Evolutionary conservation across 164 flowering plant genomes (phyloP).

Genomic region (Chloranthus sessilifolius): DNA sequence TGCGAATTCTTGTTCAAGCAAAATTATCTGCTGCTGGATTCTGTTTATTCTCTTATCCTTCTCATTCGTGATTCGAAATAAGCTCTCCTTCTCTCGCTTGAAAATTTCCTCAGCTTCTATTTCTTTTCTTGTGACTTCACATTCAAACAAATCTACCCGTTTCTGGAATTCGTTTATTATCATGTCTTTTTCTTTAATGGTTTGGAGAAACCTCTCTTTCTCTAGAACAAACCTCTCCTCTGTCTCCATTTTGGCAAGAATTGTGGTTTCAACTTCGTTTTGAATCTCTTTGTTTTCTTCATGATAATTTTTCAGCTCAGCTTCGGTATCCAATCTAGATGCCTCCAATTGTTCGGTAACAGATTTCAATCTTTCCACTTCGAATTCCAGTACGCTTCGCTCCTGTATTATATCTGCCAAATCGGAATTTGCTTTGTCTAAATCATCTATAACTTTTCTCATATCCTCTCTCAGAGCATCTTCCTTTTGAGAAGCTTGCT

Average conservation of each 20-base stretch:
- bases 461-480: conserved; percentile 20
- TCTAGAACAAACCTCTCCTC: conserved; percentile 35
- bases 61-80: conserved; percentile 15
- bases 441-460: conserved; percentile 21
- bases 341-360: conserved; percentile 13
- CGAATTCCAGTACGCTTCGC: conserved; percentile 15
- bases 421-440: conserved; percentile 23
- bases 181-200: conserved; percentile 29
- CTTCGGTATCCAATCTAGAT: conserved; percentile 4
- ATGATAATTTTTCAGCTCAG: conserved; percentile 12
- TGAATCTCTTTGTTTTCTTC: conserved; percentile 21
- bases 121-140: conserved; percentile 24
- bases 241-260: conserved; percentile 26
- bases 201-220: conserved; percentile 27
- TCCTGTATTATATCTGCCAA: conserved; percentile 23
- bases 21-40: conserved; percentile 26
- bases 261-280: conserved; percentile 35
- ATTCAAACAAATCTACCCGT: conserved; percentile 27
- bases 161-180: conserved; percentile 31
- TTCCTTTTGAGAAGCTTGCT: conserved; percentile 23
- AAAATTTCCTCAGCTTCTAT: conserved; percentile 15
- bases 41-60: conserved; percentile 15
- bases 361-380: conserved; percentile 27
- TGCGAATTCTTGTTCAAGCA: conserved; percentile 14
- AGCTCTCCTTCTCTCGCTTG: conserved; percentile 22